These are phyloP conservation scores for Colletotrichum trifolii DNA, from an alignment of 2,329 filamentous ascomycete genomes.

Conservation along the genomic window DNA sequence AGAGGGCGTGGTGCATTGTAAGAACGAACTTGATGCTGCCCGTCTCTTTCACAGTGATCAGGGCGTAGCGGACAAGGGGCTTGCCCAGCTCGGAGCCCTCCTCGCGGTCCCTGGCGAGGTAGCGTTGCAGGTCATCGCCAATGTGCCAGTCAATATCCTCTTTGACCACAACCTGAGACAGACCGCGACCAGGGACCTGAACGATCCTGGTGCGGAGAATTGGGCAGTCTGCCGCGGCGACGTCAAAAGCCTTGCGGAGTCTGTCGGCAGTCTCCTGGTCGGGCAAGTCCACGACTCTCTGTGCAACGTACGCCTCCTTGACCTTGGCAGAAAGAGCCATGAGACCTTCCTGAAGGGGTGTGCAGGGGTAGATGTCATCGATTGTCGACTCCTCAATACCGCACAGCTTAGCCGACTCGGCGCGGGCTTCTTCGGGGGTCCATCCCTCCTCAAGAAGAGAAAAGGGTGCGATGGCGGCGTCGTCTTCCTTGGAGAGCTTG, in stretches of 20 bases:
- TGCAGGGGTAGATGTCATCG: constrained; percentile 66
- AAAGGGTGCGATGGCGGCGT: constrained; percentile 46
- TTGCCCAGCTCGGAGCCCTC: constrained; percentile 57
- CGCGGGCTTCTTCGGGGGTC: constrained; percentile 46
- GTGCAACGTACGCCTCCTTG: constrained; percentile 63
- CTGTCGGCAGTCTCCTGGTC: constrained; percentile 48
- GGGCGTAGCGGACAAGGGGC: constrained; percentile 57
- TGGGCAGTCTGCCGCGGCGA: constrained; percentile 48
- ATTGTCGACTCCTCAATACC: constrained; percentile 47
- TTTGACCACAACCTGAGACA: constrained; percentile 60
- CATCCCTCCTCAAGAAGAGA: constrained; percentile 52
- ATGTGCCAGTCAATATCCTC: constrained; percentile 50
- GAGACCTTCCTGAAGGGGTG: constrained; percentile 64
- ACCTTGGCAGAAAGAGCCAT: constrained; percentile 64
- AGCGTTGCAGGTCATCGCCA: constrained; percentile 50
- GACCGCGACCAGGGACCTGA: constrained; percentile 54
- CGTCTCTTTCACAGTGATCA: constrained; percentile 48
- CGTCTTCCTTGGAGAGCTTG: constrained; percentile 36
- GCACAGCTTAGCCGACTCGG: constrained; percentile 55
- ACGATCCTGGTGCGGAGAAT: constrained; percentile 63
- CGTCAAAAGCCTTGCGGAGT: constrained; percentile 56
- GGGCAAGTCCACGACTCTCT: constrained; percentile 56
- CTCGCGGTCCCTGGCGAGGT: constrained; percentile 53
- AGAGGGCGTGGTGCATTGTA: constrained; percentile 66
- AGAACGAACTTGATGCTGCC: constrained; percentile 58